Evolutionary conservation across 2,329 filamentous ascomycete species (phyloP), one percentile per base, ranked within the genome.

Genomic region (Orbilia javanica): DNA sequence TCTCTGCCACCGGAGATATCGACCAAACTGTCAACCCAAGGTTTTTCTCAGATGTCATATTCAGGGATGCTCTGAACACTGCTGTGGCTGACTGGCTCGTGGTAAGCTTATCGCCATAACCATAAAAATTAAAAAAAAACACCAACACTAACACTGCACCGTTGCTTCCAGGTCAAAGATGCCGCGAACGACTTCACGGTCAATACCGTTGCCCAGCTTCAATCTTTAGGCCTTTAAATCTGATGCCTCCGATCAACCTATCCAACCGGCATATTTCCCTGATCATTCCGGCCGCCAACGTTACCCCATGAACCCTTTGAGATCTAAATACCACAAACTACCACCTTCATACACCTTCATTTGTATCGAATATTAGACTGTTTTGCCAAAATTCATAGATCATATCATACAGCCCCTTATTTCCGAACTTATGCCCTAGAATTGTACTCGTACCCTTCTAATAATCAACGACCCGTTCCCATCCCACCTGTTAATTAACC

Each of bases 11-110:
- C 5, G 68, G 68, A 13, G 68, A 72, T 36, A 34, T 72, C 5
- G 68, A 72, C n/a, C 57, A 34, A 36, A 57, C 29, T n/a, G 68
- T 46, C 1, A 72, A 39, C 11, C 55, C 68, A 15, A 64, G 48
- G 20, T 55, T 72, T 5, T 72, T 72, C 20, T 72, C 57, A 1
- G 68, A 72, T 1, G 42, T 50, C 11, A 39, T 64, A 5, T 72
- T 64, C 29, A 72, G 68, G 20, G 57, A 72, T 13, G 42, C 68
- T 22, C 18, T 72, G 3, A 55, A 44, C 5, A 34, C 55, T 4
- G 46, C 68, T 10, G 68, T 57, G 5, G 46, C 29, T 4, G 68
- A 72, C n/a, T 72, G 68, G 68, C 20, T 53, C 1, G 1, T 55
- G 1, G 68, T 72, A 65, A 53, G 68, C 46, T n/a, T n/a, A 11